Percentiles rank a stretch among this genome's conserved stretches.
These are phyloP conservation scores for Neofusicoccum umdonicola DNA, from an alignment of 2,329 filamentous ascomycete genomes.

Conservation along the genomic window DNA sequence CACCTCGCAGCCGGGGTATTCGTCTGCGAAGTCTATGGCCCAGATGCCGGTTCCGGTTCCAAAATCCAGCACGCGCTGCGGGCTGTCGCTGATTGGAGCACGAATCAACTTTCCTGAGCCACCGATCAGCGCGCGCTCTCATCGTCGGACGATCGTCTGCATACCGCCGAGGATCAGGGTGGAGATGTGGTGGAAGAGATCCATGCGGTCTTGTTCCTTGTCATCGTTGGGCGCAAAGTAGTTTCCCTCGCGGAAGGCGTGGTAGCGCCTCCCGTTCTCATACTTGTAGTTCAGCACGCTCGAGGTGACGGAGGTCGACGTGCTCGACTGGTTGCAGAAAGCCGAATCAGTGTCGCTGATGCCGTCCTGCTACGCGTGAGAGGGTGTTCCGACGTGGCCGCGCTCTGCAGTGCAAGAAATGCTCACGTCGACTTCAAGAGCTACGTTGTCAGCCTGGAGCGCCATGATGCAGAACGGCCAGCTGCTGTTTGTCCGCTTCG, in stretches of 20 bases:
- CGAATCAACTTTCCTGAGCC: neutral
- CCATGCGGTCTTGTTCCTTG: constrained; percentile 36
- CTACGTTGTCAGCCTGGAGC: neutral
- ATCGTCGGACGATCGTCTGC: constrained; percentile 14
- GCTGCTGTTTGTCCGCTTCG: no score
- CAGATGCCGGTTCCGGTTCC: constrained; percentile 32
- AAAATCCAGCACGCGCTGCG: constrained; percentile 31
- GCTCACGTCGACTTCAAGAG: neutral
- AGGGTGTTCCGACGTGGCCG: neutral
- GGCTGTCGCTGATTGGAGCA: neutral
- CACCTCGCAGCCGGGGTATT: constrained; percentile 25
- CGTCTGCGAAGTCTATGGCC: constrained; percentile 20
- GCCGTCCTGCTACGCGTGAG: neutral
- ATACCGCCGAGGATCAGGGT: constrained; percentile 32
- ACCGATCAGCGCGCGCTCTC: neutral
- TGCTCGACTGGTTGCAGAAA: constrained; percentile 8
- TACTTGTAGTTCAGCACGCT: constrained; percentile 30
- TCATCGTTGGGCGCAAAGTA: constrained; percentile 40
- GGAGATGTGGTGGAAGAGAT: constrained; percentile 40
- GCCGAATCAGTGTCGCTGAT: neutral
- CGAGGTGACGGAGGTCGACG: constrained; percentile 34
- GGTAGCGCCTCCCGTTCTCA: constrained; percentile 18
- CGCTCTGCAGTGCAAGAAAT: neutral
- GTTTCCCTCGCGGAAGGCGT: constrained; percentile 30
- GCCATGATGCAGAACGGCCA: neutral